phyloP scores from a whole-genome alignment of 1,284 basidiomycete genomes.

The Afroboletus lepidellus region DNA sequence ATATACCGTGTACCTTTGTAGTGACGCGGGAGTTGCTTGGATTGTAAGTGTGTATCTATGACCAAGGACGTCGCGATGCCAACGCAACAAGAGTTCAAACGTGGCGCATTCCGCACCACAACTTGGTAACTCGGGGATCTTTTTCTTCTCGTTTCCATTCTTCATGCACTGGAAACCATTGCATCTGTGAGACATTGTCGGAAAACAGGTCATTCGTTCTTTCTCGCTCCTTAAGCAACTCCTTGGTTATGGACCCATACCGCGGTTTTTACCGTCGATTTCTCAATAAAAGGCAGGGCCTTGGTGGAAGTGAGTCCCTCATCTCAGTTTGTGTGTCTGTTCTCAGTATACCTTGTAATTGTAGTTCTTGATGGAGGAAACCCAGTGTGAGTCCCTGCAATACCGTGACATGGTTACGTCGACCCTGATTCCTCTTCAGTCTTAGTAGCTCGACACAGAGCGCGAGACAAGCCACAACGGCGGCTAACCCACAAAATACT shows the following conservation, averaged over 20 bases:
- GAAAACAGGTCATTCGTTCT: slow-evolving; percentile 21
- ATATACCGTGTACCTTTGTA: slow-evolving; percentile 6
- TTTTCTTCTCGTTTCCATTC: not conserved
- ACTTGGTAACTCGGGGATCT: not conserved
- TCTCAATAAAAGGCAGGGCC: slow-evolving; percentile 32
- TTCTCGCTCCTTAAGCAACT: slow-evolving; percentile 19
- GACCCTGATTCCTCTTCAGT: slow-evolving; percentile 5
- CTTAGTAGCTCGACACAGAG: slow-evolving; percentile 5
- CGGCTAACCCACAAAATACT: slow-evolving; percentile 1
- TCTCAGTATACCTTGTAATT: slow-evolving; percentile 3
- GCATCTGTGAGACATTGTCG: not conserved
- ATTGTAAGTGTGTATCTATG: not conserved
- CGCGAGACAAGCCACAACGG: not conserved
- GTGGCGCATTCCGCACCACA: slow-evolving; percentile 4
- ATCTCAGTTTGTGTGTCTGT: not conserved
- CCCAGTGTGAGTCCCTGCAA: slow-evolving; percentile 22
- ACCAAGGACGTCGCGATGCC: slow-evolving; percentile 32
- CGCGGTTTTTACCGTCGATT: slow-evolving; percentile 21
- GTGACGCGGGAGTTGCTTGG: not conserved
- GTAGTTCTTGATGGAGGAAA: slow-evolving; percentile 15
- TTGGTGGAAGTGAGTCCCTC: slow-evolving; percentile 29
- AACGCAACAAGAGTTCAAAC: slow-evolving; percentile 15
- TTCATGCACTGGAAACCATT: slow-evolving; percentile 14
- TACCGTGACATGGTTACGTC: not conserved
- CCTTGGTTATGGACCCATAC: slow-evolving; percentile 22